Percentiles rank a stretch among this genome's conserved stretches.
Evolutionary conservation across 73 alveolate genomes (phyloP).

Genomic region (Paramecium caudatum): DNA sequence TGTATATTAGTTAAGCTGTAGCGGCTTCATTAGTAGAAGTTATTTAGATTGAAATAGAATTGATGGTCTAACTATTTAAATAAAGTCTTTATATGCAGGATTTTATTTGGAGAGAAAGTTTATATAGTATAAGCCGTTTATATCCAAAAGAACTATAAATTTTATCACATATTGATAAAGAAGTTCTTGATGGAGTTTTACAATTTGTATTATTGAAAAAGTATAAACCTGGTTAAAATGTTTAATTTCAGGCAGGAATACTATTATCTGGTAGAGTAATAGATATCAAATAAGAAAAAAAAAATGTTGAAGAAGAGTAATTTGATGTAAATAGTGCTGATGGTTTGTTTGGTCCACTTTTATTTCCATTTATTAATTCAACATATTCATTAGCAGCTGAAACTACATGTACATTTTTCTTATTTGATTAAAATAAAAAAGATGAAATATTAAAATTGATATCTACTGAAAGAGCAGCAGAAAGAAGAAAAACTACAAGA

Average conservation of each 20-base stretch:
- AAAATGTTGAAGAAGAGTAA: background rate
- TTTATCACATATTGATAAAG: background rate
- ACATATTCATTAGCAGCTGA: background rate
- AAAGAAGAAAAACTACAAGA: background rate
- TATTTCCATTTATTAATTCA: conserved; percentile 27
- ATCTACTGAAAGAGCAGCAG: background rate
- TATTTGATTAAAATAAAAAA: conserved; percentile 50
- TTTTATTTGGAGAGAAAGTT: conserved; percentile 42
- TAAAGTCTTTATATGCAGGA: conserved; percentile 43
- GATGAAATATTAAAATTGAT: conserved; percentile 36
- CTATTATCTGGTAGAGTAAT: background rate
- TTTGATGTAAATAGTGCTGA: background rate
- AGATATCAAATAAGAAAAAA: background rate
- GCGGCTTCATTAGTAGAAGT: conserved; percentile 62
- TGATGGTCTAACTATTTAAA: conserved; percentile 17
- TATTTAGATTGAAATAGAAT: conserved; percentile 7
- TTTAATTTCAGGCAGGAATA: conserved; percentile 12
- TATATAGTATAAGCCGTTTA: conserved; percentile 35
- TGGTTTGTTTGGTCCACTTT: background rate
- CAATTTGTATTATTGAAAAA: background rate
- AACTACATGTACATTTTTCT: background rate
- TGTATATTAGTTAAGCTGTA: background rate
- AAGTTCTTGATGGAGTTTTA: background rate
- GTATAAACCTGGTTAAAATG: background rate
- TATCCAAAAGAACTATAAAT: conserved; percentile 12